Evolutionary conservation across 306 rosid genomes (phyloP), one percentile per base, ranked within the genome.

Genomic region (Aeschynomene evenia): DNA sequence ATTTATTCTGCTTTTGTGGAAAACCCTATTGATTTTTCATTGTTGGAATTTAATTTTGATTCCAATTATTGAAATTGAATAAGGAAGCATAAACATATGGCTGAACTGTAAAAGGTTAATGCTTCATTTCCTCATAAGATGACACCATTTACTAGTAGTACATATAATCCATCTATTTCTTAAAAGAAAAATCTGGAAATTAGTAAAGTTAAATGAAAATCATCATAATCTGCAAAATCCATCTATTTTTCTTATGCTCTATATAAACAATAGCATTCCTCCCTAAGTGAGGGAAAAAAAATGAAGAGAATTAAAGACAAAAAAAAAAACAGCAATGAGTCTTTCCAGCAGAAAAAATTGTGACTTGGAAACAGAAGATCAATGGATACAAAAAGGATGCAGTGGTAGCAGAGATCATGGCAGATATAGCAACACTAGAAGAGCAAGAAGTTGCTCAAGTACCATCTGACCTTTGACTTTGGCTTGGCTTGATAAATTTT

Each of bases 381-480:
- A 59, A 71, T 65, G 39, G 20, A 60, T 53, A 63, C 59, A 19
- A 65, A 51, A 51, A 65, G 63, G 50, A 24, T 65, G 49, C 24
- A 77, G 36, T 12, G 39, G 52, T 37, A 62, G 63, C 28, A 45
- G 39, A 45, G 39, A 67, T 14, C 10, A 24, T 9, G 67, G 80
- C 18, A 26, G 54, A n/a, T n/a, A n/a, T 24, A 57, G 2, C 4
- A 58, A 48, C 26, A 31, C 53, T 9, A 58, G 42, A 59, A 53
- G 62, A 28, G 77, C 68, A 71, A 42, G 60, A 57, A 58, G 15
- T 70, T 60, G 74, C 18, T 68, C 61, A 54, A 57, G 48, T 26
- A 75, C 53, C 68, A 62, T 79, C 77, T 43, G 75, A 49, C 57
- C 49, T 80, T 85, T n/a, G 3, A 28, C n/a, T n/a, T n/a, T n/a